Percentiles rank a stretch among this genome's conserved stretches.
phyloP scores from a whole-genome alignment of 768 basidiomycete genomes.

The Neoboletus brunneissimus region DNA sequence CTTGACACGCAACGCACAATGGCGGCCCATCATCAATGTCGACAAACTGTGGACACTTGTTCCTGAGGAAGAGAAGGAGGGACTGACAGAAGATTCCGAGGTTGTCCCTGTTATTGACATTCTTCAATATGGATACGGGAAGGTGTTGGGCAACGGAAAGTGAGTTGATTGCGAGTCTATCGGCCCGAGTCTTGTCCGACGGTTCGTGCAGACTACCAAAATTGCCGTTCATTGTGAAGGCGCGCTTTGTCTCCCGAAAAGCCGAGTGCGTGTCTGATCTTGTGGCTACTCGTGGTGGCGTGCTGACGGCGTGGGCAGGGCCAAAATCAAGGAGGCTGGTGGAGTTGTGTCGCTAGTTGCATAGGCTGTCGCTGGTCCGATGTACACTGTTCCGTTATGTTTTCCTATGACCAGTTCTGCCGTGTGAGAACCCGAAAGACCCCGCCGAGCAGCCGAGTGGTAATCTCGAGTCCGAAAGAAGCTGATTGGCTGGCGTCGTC shows the following conservation, averaged over 20 bases:
- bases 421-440: not conserved
- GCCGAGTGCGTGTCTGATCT: conserved; percentile 59
- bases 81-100: conserved; percentile 66
- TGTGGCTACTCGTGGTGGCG: conserved; percentile 15
- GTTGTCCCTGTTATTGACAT: conserved; percentile 96
- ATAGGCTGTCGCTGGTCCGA: conserved; percentile 37
- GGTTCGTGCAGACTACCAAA: conserved; percentile 63
- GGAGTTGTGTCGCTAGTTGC: conserved; percentile 93
- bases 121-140: conserved; percentile 79
- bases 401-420: not conserved
- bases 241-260: conserved; percentile 86
- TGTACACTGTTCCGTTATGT: conserved; percentile 24
- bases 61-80: conserved; percentile 79
- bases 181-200: not conserved
- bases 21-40: conserved; percentile 97
- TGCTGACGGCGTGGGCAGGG: conserved; percentile 33
- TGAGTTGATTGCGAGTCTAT: conserved; percentile 38
- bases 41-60: conserved; percentile 96
- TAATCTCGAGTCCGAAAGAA: not conserved
- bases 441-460: conserved; percentile 5
- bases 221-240: conserved; percentile 96
- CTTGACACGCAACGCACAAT: conserved; percentile 83
- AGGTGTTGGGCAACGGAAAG: conserved; percentile 93
- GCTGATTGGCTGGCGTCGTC: not conserved
- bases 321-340: conserved; percentile 89